Evolutionary conservation across 1,139 yeast genomes (phyloP), one percentile per base, ranked within the genome.

Genomic region (Arxiozyma telluris): DNA sequence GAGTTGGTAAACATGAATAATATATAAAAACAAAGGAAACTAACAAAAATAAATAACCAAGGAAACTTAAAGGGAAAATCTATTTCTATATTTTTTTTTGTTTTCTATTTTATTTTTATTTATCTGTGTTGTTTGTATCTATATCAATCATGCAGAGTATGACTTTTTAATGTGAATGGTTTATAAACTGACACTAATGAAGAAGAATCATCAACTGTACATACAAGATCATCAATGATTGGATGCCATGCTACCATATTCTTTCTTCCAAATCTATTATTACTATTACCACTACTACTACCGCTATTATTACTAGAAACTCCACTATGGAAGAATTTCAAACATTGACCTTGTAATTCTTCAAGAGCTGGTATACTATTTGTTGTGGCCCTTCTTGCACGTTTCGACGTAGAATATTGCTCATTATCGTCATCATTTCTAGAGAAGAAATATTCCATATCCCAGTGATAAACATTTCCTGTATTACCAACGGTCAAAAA

Each of bases 401-500:
- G 61, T 30, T n/a, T 30, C 27, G 20, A 22, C 6, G 25, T 20
- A 8, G 25, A 20, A 34, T 34, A 34, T 34, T 34, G n/a, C 22
- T 59, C 62, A 46, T 57, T 59, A 44, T 62, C 64, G 39, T 57
- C 64, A 42, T 58, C 63, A 45, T 59, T 57, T 25, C 58, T 59
- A 22, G 61, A 56, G 50, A 66, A 58, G 46, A 64, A 55, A 43
- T 58, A 60, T 43, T 61, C 64, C 54, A 65, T 53, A 53, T 66
- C 67, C 71, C 71, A 67, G 41, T 66, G 70, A 56, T 67, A 66
- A 8, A 67, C 62, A 49, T 64, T 64, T n/a, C 70, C 71, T 12
- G 64, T 55, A 6, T 61, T 63, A 27, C 70, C 69, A 18, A 66
- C 65, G 8, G 69, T 61, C 12, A 21, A 66, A 44, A 66, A 61